Base-by-base conservation (phyloP, 2,329 filamentous ascomycete species). In the Xylaria sp. region DNA sequence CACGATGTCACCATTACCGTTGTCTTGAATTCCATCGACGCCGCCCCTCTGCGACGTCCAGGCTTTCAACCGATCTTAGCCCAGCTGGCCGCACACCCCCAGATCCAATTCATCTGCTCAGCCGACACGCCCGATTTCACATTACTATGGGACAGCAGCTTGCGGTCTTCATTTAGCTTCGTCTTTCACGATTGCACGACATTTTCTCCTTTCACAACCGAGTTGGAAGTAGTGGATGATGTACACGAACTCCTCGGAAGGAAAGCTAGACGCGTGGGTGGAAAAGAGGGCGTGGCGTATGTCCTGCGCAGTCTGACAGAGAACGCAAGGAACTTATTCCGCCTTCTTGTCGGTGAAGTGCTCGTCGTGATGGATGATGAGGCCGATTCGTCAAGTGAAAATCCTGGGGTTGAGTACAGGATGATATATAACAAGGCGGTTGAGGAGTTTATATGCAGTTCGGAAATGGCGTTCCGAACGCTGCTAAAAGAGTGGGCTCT, bases 391-490 rank as follows among this genome's bases (percentile, higher is more conserved):
- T 81, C 20, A 41, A 84, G 84, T 18, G 89, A 90, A 68, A 86
- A 87, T 41, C 85, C 89, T 2, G 94, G 92, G 0, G 90, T 99
- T 18, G 95, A 98, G 82, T 98, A 98, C 79, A 87, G 94, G 25
- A 91, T 94, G 74, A 81, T 99, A 72, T 99, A 98, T 78, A 94
- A 97, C 79, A 98, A 97, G 83, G 94, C 96, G 2, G 92, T 95
- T 5, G 94, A 98, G 81, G 94, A 97, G 78, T 98, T 99, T 80
- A 96, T 99, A 59, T 98, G 95, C 80, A 96, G 93, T 75, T 97
- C 92, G 69, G 96, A 98, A 82, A 94, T 98, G 88, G 94, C 93
- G 71, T 98, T 98, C 83, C 88, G 96, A 69, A 97, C 94, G 31
- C 80, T 99, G 78, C 82, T 99, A 71, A 98, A 98, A 82, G 96